These are phyloP conservation scores for Geotrichum restrictum DNA, from an alignment of 1,139 yeast species.

Conservation along the genomic window DNA sequence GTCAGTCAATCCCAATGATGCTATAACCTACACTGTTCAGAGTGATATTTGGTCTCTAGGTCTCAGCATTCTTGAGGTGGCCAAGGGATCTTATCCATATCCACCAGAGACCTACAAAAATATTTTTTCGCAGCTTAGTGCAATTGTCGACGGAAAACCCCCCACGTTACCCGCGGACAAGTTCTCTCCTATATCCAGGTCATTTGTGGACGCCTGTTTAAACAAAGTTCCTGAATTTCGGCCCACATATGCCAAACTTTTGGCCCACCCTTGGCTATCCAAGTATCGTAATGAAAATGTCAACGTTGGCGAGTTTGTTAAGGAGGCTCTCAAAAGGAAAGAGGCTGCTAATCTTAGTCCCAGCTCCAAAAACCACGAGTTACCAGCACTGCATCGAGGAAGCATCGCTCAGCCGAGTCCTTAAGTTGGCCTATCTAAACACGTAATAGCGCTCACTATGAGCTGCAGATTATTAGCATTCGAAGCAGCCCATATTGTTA, in stretches of 20 bases:
- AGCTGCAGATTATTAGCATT: too few relatives aligned
- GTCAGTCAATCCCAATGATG: constrained; percentile 54
- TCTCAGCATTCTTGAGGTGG: constrained; percentile 78
- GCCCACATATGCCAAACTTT: constrained; percentile 73
- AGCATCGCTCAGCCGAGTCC: neutral
- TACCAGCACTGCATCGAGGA: constrained; percentile 12
- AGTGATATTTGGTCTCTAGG: constrained; percentile 97
- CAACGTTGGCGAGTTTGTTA: constrained; percentile 45
- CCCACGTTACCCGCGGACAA: constrained; percentile 60
- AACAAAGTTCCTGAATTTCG: constrained; percentile 76
- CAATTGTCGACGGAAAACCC: constrained; percentile 94
- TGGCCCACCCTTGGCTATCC: constrained; percentile 79
- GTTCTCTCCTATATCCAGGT: constrained; percentile 72
- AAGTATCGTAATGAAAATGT: constrained; percentile 45
- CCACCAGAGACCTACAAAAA: constrained; percentile 90
- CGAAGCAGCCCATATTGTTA: neutral
- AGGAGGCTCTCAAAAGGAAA: constrained; percentile 24
- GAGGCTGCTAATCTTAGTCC: neutral
- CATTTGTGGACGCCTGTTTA: constrained; percentile 74
- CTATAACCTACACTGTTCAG: constrained; percentile 82
- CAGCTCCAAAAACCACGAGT: neutral
- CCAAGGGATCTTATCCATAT: constrained; percentile 89
- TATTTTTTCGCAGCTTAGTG: constrained; percentile 87
- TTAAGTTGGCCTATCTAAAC: neutral
- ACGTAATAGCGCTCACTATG: neutral